These are phyloP conservation scores for Sordaria brevicollis DNA, from an alignment of 495 filamentous ascomycete genomes.

Conservation along the genomic window DNA sequence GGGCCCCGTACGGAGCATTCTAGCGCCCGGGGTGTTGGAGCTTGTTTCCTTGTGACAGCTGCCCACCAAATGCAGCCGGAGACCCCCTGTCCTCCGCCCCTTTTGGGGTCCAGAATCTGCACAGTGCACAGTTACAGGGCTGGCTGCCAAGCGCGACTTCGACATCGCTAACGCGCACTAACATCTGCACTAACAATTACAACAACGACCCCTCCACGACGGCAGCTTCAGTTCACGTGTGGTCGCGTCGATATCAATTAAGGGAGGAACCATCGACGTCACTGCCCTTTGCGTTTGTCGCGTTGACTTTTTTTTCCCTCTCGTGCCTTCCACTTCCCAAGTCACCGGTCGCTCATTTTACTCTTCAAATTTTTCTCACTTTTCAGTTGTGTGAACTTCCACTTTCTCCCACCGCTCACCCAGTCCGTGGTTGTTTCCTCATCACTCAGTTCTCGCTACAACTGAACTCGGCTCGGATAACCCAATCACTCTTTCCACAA, in stretches of 20 bases:
- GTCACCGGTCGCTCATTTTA: background rate
- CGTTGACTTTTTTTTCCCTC: background rate
- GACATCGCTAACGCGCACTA: background rate
- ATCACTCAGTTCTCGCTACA: too few relatives aligned
- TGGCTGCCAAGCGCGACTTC: background rate
- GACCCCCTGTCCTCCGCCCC: background rate
- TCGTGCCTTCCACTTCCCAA: background rate
- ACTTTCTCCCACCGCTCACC: background rate
- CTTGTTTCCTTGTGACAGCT: background rate
- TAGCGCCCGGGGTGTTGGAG: background rate
- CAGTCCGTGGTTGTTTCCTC: background rate
- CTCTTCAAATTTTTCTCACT: background rate
- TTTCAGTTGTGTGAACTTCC: background rate
- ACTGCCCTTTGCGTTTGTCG: background rate
- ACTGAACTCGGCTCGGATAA: too few relatives aligned
- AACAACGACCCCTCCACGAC: background rate
- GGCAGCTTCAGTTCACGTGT: slow-evolving; percentile 7
- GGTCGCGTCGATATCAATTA: slow-evolving; percentile 5
- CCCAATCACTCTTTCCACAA: background rate
- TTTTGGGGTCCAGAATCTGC: background rate
- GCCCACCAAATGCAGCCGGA: background rate
- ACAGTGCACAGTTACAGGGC: background rate
- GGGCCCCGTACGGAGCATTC: background rate
- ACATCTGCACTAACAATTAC: background rate
- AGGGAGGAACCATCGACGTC: slow-evolving; percentile 1